Percentiles rank a stretch among this genome's conserved stretches.
These are phyloP conservation scores for Melaleuca alternifolia DNA, from an alignment of 345 rosid species.

Conservation along the genomic window DNA sequence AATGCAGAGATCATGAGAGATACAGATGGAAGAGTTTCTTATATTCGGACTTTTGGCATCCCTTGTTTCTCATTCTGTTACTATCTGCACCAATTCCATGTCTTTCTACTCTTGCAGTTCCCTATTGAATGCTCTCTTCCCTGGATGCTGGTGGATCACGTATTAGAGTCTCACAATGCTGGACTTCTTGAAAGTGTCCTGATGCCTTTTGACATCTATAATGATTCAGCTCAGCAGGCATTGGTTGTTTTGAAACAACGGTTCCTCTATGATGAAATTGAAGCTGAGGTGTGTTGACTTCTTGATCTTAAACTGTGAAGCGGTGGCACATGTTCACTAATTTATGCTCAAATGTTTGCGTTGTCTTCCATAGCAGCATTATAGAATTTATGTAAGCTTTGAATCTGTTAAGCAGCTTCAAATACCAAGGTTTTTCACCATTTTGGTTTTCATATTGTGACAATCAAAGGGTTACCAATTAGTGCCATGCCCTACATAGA, in stretches of 20 bases:
- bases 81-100: neutral
- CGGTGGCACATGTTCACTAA: neutral
- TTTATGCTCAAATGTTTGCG: neutral
- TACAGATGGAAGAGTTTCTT: neutral
- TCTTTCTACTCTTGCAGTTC: slow-evolving; percentile 38
- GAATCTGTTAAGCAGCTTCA: neutral
- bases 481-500: neutral
- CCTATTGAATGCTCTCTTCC: slow-evolving; percentile 99
- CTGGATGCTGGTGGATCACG: slow-evolving; percentile 94
- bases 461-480: neutral
- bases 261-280: slow-evolving; percentile 98
- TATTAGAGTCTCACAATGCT: slow-evolving; percentile 68
- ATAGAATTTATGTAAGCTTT: neutral
- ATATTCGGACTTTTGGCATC: neutral
- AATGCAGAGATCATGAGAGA: neutral
- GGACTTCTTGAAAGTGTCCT: slow-evolving; percentile 92
- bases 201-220: slow-evolving; percentile 90
- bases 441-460: neutral
- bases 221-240: slow-evolving; percentile 99
- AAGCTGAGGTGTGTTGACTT: slow-evolving; percentile 69
- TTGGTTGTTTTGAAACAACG: slow-evolving; percentile 77
- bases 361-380: neutral
- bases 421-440: neutral
- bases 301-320: neutral
- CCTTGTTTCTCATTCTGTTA: neutral